Base-by-base conservation (phyloP, 495 filamentous ascomycete species). In the Geoglossum glabrum region DNA sequence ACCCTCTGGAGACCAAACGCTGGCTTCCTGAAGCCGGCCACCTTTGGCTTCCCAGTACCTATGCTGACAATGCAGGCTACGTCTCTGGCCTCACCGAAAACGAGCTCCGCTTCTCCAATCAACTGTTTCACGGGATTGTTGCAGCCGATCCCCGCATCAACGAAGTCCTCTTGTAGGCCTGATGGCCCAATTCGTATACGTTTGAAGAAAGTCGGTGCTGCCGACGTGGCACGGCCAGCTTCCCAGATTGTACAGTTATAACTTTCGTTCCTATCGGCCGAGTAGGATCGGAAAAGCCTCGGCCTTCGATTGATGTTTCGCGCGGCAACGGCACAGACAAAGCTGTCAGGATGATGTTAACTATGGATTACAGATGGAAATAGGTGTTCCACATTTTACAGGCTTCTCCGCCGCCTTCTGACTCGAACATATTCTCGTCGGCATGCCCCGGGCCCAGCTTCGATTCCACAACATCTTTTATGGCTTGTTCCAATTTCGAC, bases 31-130 rank as follows among this genome's bases (percentile, higher is more conserved):
- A 67, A 60, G 0, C 56, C 54, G 13, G 62, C 56, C 1, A 58
- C 56, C 10, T 40, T 45, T 9, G 51, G 51, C 3, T 61, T 46
- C 1, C 67, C 67, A 7, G 66, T 65, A 17, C 66, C 66, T 54
- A 68, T 60, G 40, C 67, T 69, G 5, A 69, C 30, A 27, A 68
- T 55, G 30, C 59, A 63, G 27, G 57, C n/a, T 10, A 47, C 31
- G 15, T 56, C 19, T 13, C 60, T 56, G 0, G 21, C 38, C 10
- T 67, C 64, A 1, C 58, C 36, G 15, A 69, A 61, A 15, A 69
- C 64, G 9, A 69, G 58, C 13, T 50, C 66, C 0, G 61, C 68
- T 54, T 69, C 69, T 46, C 65, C 57, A 26, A 52, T 52, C 49
- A 52, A 52, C 28, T 52, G 25, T 21, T 52, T 52, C 17, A 31